Evolutionary conservation across 2,329 filamentous ascomycete genomes (phyloP).

Genomic region (Trichophaea hybrida): DNA sequence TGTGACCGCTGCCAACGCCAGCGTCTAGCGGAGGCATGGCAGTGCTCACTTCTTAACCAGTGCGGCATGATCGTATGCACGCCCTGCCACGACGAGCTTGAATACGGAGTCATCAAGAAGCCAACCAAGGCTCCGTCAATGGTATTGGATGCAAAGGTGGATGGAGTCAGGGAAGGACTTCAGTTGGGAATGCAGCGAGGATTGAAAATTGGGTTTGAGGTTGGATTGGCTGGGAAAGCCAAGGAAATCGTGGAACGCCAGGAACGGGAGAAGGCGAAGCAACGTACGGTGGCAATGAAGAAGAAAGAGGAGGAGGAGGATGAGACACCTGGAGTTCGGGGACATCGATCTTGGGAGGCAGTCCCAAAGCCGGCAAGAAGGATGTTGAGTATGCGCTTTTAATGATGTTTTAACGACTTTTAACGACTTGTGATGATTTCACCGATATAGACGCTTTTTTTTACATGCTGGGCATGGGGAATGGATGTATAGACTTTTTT

Average conservation of each 20-base stretch:
- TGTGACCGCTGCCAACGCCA: not conserved
- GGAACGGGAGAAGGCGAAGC: not conserved
- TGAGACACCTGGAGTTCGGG: not conserved
- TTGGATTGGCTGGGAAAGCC: not conserved
- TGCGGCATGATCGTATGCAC: constrained; percentile 3
- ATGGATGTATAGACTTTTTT: too few relatives aligned
- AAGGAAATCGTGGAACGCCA: not conserved
- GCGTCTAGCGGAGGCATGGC: not conserved
- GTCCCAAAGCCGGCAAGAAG: not conserved
- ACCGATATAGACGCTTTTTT: too few relatives aligned
- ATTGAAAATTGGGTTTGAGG: not conserved
- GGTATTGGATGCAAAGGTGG: not conserved
- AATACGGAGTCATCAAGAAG: not conserved
- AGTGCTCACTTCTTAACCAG: constrained; percentile 1
- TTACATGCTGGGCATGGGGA: too few relatives aligned
- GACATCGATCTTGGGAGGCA: not conserved
- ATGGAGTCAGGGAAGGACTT: not conserved
- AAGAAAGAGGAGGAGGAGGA: too few relatives aligned
- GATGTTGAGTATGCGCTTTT: not conserved
- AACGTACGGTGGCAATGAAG: not conserved
- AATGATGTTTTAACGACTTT: not conserved
- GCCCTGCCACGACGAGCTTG: constrained; percentile 1
- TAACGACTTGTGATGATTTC: not conserved
- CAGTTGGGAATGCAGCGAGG: not conserved
- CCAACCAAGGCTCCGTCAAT: not conserved